Evolutionary conservation across 73 alveolate genomes (phyloP).

Genomic region (Stentor roeselii): DNA sequence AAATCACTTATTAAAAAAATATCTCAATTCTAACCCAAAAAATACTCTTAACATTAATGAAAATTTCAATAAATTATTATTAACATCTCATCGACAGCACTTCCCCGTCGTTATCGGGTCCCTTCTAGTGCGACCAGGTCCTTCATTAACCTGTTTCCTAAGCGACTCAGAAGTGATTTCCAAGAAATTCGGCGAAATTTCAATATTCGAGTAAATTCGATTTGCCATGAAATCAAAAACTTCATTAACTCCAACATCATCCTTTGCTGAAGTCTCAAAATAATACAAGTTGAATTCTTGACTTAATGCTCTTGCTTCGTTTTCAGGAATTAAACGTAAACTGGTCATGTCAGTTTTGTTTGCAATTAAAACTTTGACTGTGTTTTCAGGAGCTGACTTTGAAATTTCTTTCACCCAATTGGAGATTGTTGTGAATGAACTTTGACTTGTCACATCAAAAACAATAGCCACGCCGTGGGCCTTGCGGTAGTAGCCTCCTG

Average conservation of each 20-base stretch:
- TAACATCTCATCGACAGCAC: too few species aligned
- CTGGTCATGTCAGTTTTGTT: neutral
- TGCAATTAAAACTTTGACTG: neutral
- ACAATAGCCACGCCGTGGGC: conserved; percentile 12
- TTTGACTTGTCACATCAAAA: conserved; percentile 6
- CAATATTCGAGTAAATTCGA: neutral
- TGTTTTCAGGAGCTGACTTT: neutral
- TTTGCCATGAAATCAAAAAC: neutral
- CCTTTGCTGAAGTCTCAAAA: conserved; percentile 18
- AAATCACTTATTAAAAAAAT: too few species aligned
- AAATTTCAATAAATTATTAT: too few species aligned
- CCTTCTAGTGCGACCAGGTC: too few species aligned
- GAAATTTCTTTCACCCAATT: too few species aligned
- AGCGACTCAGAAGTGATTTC: neutral
- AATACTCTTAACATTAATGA: too few species aligned
- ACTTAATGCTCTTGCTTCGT: neutral
- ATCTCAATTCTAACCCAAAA: too few species aligned
- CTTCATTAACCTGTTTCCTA: too few species aligned
- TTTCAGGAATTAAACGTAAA: neutral
- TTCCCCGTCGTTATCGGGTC: too few species aligned
- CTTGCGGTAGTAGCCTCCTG: neutral
- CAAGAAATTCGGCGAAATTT: neutral
- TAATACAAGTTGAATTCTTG: neutral
- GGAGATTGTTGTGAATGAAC: neutral
- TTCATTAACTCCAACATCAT: conserved; percentile 16